Base-by-base conservation (phyloP, 371 early-diverging fungal species). In the Mucor racemosus region DNA sequence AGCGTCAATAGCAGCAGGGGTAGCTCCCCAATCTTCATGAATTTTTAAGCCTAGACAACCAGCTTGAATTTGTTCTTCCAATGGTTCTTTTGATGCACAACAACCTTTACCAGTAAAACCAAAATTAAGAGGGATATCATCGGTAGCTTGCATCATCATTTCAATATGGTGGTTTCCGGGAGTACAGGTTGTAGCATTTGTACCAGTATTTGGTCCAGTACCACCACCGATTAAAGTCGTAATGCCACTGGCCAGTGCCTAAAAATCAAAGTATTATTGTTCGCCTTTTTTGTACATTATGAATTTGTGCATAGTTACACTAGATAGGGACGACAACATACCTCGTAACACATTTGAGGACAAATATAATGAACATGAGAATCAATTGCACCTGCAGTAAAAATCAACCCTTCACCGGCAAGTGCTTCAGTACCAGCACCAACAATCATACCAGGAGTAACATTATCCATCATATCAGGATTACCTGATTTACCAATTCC, bases 401-500 rank as follows among this genome's bases (percentile, higher is more conserved):
- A 88, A 33, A 97, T 95, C 66, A 86, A 82, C 33, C 95, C 94
- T 75, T 97, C 97, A n/a, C 92, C 96, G 8, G 95, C 92, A 66
- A 96, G 79, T 9, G 92, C 95, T 75, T 97, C 98, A 5, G 98
- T 97, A 11, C 89, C 78, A 4, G 88, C 90, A 44, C 97, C 97
- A n/a, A 94, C 90, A 26, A 90, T 72, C 95, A 97, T 94, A 15
- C 94, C 94, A 7, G 90, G 89, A 13, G 92, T 90, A 3, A 97
- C 95, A 26, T 89, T 92, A 26, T 91, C 94, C 96, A 95, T 96
- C 31, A 94, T 90, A 73, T 94, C 94, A 4, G 96, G 98, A 75
- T 96, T 97, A 21, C 98, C 98, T 10, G 96, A 92, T 72, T 97
- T 97, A 56, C 98, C 98, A 64, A 96, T 95, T 15, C 94, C 95